A percentile compares a stretch with the other conserved stretches of the same genome.
These are phyloP conservation scores for Citrus inodora DNA, from an alignment of 345 rosid genomes.

Conservation along the genomic window DNA sequence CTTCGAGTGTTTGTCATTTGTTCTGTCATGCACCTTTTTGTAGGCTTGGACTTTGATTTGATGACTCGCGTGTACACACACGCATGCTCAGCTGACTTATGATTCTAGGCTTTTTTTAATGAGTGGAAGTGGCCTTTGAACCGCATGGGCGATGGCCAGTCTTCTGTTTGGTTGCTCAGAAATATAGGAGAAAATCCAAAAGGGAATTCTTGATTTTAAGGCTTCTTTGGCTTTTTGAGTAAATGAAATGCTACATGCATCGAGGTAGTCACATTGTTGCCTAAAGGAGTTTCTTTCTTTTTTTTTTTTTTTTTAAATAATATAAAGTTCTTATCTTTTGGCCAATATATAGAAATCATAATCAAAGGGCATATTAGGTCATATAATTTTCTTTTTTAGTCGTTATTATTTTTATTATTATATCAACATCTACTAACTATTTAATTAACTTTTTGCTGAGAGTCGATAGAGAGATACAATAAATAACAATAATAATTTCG, in stretches of 20 bases:
- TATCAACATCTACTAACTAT: not conserved
- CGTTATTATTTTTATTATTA: not conserved
- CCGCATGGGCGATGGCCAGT: not conserved
- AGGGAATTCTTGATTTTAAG: not conserved
- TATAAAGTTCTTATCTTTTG: not conserved
- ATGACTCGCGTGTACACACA: slow-evolving; percentile 22
- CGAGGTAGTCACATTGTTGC: not conserved
- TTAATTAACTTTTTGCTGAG: not conserved
- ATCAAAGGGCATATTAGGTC: not conserved
- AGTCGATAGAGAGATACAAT: not conserved
- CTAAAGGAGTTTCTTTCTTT: not conserved
- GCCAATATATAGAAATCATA: not conserved
- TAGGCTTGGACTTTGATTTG: slow-evolving; percentile 10
- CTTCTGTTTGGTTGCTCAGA: slow-evolving; percentile 9
- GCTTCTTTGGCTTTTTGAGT: not conserved
- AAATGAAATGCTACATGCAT: not conserved
- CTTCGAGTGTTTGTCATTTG: not conserved
- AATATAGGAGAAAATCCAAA: not conserved
- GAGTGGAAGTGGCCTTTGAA: not conserved
- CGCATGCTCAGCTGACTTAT: slow-evolving; percentile 16
- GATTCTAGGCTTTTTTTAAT: not conserved
- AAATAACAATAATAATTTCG: not conserved
- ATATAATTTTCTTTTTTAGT: not conserved
- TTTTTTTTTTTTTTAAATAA: no score
- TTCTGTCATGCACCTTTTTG: not conserved